A percentile compares a stretch with the other conserved stretches of the same genome.
Evolutionary conservation across 1,139 yeast genomes (phyloP).

Genomic region (Zygosaccharomyces sapae): DNA sequence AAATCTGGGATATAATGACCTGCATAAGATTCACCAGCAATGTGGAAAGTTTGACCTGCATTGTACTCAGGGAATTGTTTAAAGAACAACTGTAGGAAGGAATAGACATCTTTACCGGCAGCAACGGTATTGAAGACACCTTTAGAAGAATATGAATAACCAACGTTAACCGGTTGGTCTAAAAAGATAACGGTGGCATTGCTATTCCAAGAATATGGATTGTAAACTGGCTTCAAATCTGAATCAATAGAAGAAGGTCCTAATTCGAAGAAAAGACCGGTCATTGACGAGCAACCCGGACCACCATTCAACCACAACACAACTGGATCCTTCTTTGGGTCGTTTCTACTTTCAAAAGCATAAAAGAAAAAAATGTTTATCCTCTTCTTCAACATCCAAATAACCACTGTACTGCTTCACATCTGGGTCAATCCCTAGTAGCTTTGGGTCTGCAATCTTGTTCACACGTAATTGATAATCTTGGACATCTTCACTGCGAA

Average conservation of each 20-base stretch:
- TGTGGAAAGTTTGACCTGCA: constrained; percentile 67
- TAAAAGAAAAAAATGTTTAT: constrained; percentile 80
- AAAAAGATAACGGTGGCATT: constrained; percentile 88
- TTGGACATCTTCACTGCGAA: constrained; percentile 43
- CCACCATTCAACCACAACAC: constrained; percentile 90
- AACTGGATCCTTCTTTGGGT: constrained; percentile 79
- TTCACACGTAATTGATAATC: constrained; percentile 61
- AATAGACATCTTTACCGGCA: constrained; percentile 91
- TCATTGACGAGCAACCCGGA: constrained; percentile 85
- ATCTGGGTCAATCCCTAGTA: constrained; percentile 63
- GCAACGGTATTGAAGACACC: constrained; percentile 72
- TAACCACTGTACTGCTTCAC: constrained; percentile 86
- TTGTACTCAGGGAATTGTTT: constrained; percentile 83
- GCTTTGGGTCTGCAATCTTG: constrained; percentile 46
- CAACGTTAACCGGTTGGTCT: constrained; percentile 94
- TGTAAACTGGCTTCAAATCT: constrained; percentile 64
- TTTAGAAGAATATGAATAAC: constrained; percentile 70
- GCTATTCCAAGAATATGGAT: constrained; percentile 82
- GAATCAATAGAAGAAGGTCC: constrained; percentile 77
- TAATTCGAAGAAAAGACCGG: constrained; percentile 87
- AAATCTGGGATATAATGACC: constrained; percentile 96
- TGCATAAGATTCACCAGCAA: constrained; percentile 97
- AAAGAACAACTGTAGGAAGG: constrained; percentile 85
- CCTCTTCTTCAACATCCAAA: constrained; percentile 76
- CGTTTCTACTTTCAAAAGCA: constrained; percentile 88